Evolutionary conservation across 1,139 yeast genomes (phyloP), one percentile per base, ranked within the genome.

Genomic region (Scheffersomyces insectosa): DNA sequence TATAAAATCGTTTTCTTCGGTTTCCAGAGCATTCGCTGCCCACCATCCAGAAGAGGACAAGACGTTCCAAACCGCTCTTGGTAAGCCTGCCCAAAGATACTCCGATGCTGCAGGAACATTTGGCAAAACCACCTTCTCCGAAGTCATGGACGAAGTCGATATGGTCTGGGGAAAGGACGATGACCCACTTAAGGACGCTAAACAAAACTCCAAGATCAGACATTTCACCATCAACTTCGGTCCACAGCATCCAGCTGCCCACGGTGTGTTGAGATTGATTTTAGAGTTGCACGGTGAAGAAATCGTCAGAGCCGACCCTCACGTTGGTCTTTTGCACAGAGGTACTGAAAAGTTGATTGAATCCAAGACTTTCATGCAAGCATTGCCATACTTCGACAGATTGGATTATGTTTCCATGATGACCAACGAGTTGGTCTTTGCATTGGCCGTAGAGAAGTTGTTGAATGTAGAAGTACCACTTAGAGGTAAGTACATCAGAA

Each of bases 241-340:
- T 33, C 96, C 96, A 36, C 96, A 88, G 70, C 96, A 88, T 74
- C 96, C 96, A 28, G 96, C 96, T 48, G 96, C 96, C 38, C 96
- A 88, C 72, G 96, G 96, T 52, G 96, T 88, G 70, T 76, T 88
- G 72, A 80, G 96, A 62, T 76, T 88, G 66, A 88, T 88, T 67
- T 75, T 88, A 59, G 96, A 88, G 71, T 77, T 88, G 53, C 88
- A 86, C 60, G 96, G 96, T 54, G 96, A 88, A 68, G 96, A 88
- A 66, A 85, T 88, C 56, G 81, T 88, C 45, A 79, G 96, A 57
- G 79, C 93, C 6, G 96, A 88, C 65, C 96, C 96, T 40, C 96
- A 88, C 65, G 88, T 88, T 51, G 96, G 96, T 37, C 74, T 88
- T 60, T 77, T 88, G 59, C 96, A 88, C 67, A 78, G 96, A 69